Evolutionary conservation across 1,284 basidiomycete genomes (phyloP).

Genomic region (Termitomyces sp.): DNA sequence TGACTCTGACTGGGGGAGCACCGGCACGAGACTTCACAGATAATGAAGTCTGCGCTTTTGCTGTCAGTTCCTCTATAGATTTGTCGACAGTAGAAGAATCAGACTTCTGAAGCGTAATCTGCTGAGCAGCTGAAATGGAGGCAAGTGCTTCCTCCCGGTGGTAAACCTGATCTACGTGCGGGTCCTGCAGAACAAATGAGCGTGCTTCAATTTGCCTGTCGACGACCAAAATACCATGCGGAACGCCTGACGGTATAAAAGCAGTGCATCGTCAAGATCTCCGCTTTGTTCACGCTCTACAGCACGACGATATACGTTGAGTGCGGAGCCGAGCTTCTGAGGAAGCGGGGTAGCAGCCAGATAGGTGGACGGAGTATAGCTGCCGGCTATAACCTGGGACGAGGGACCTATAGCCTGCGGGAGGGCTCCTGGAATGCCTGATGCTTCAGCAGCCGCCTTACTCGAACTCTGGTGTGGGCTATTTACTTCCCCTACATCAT

Average conservation of each 20-base stretch:
- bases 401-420: conserved; percentile 5
- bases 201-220: background rate
- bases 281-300: conserved; percentile 70
- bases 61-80: conserved; percentile 18
- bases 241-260: conserved; percentile 76
- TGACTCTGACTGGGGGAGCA: conserved; percentile 18
- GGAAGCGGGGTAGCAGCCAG: conserved; percentile 22
- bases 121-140: conserved; percentile 26
- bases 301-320: conserved; percentile 66
- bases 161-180: conserved; percentile 63
- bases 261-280: conserved; percentile 68
- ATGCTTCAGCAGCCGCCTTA: conserved; percentile 2
- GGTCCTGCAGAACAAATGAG: conserved; percentile 33
- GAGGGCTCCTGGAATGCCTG: background rate
- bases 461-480: background rate
- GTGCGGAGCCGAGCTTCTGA: conserved; percentile 40
- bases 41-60: conserved; percentile 13
- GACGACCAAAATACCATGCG: conserved; percentile 37
- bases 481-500: conserved; percentile 5
- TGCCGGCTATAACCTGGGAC: conserved; percentile 4
- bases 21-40: conserved; percentile 12
- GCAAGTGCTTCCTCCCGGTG: conserved; percentile 48
- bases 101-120: conserved; percentile 9
- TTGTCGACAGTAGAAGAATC: conserved; percentile 5
- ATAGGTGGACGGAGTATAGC: conserved; percentile 5